Percentiles rank a stretch among this genome's conserved stretches.
Evolutionary conservation across 805 yeast species (phyloP).

Genomic region (Wickerhamia fluorescens): DNA sequence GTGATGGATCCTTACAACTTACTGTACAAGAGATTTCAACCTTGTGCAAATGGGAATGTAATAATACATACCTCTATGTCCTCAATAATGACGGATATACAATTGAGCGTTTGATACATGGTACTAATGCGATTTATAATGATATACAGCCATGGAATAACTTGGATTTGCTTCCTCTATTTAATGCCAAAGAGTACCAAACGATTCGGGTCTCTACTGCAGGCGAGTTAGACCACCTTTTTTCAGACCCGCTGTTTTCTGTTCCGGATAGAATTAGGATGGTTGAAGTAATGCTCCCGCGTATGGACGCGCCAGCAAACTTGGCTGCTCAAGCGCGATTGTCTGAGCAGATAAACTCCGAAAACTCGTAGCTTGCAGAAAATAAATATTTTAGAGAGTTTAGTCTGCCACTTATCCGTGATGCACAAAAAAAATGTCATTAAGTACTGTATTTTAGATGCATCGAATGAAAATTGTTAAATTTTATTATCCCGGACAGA

Average conservation of each 20-base stretch:
- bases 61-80: constrained; percentile 61
- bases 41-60: constrained; percentile 52
- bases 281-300: constrained; percentile 61
- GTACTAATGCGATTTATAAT: constrained; percentile 57
- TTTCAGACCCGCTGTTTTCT: constrained; percentile 41
- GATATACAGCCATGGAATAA: constrained; percentile 67
- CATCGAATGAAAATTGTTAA: too few species aligned
- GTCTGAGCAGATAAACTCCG: constrained; percentile 13
- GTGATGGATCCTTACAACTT: constrained; percentile 72
- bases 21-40: constrained; percentile 71
- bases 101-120: constrained; percentile 69
- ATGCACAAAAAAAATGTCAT: too few species aligned
- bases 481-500: too few species aligned
- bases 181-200: constrained; percentile 55
- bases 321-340: constrained; percentile 27
- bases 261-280: constrained; percentile 54
- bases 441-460: too few species aligned
- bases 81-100: constrained; percentile 72
- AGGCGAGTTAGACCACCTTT: constrained; percentile 52
- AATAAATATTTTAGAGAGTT: too few species aligned
- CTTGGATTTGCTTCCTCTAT: constrained; percentile 47
- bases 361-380: too few species aligned
- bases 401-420: too few species aligned
- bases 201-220: constrained; percentile 45
- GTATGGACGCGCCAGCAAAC: constrained; percentile 62